Evolutionary conservation across 352 stramenopile species (phyloP).

Genomic region (Phytophthora constricta): DNA sequence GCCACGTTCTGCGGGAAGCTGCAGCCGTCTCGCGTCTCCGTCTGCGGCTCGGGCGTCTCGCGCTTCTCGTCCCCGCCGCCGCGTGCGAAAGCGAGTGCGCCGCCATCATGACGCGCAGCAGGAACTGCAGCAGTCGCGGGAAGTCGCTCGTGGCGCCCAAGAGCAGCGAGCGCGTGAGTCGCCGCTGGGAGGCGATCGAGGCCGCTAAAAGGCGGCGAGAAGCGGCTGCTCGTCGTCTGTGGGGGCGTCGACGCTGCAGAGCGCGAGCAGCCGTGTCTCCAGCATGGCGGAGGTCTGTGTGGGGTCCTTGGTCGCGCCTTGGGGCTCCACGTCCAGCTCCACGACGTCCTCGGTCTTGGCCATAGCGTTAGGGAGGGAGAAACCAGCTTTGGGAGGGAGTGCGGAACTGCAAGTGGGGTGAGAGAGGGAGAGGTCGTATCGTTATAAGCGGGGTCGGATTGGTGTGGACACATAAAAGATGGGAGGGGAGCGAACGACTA

Average conservation of each 20-base stretch:
- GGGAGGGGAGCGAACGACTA: too few relatives aligned
- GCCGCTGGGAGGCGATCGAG: slow-evolving; percentile 44
- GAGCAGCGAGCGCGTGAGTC: slow-evolving; percentile 41
- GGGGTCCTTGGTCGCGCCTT: not conserved
- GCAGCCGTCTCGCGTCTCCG: slow-evolving; percentile 4
- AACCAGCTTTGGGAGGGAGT: slow-evolving; percentile 24
- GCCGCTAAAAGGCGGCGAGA: slow-evolving; percentile 48
- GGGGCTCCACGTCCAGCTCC: slow-evolving; percentile 21
- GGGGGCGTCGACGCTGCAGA: slow-evolving; percentile 28
- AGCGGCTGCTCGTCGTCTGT: slow-evolving; percentile 34
- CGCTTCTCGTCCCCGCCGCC: not conserved
- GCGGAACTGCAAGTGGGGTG: slow-evolving; percentile 12
- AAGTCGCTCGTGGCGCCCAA: slow-evolving; percentile 43
- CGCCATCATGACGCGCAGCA: slow-evolving; percentile 66
- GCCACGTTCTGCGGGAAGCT: slow-evolving; percentile 43
- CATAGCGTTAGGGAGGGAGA: slow-evolving; percentile 20
- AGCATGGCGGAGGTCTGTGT: slow-evolving; percentile 11
- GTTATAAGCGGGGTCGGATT: too few relatives aligned
- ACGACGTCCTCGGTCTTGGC: slow-evolving; percentile 36
- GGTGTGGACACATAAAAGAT: too few relatives aligned
- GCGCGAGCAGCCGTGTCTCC: slow-evolving; percentile 50
- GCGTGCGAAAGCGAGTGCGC: slow-evolving; percentile 47
- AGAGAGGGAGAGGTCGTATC: too few relatives aligned
- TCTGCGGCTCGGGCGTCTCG: not conserved
- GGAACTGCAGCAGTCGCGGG: slow-evolving; percentile 64